Base-by-base conservation (phyloP, 2,329 filamentous ascomycete species). In the Colletotrichum salicis region DNA sequence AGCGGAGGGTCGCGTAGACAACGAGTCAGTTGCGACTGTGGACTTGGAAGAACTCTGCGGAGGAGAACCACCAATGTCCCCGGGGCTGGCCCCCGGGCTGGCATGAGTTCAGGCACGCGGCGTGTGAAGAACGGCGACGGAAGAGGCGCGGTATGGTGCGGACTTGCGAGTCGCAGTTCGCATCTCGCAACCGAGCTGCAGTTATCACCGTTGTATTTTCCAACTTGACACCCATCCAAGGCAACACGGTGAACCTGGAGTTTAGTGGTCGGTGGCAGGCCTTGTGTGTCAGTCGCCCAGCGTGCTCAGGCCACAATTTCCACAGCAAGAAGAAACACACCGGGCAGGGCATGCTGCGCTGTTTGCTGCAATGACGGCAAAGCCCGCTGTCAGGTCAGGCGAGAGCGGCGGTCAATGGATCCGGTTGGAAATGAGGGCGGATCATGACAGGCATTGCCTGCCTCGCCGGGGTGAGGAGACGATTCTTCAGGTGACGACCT, bases 371-470 rank as follows among this genome's bases (percentile, higher is more conserved):
- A 64, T 56, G 58, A 8, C 70, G 70, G 70, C 70, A 72, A 70
- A 70, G 55, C 54, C 70, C 70, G 70, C 65, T 70, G 70, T 72
- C 65, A 71, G 29, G 13, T 29, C 45, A 64, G 48, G 58, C 45
- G 60, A 70, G 55, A 10, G 24, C 48, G 22, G 45, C 59, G 60
- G 70, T 22, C 54, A 55, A 63, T 64, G 60, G 70, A 31, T 60
- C 58, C 59, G 55, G 59, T 11, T 64, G 70, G 45, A 72, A 72
- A 72, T 72, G 65, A 72, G 48, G 35, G 55, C 55, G 70, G 66
- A 69, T 56, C 59, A 45, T 31, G 59, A 56, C 59, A 70, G 48
- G 66, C 54, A 54, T 62, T 68, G 57, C 51, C 54, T 60, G 41
- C 35, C 56, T 61, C 29, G 48, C 48, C 45, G 31, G 51, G 31